These are phyloP conservation scores for Trichodelitschia bisporula DNA, from an alignment of 495 filamentous ascomycete species.

Conservation along the genomic window DNA sequence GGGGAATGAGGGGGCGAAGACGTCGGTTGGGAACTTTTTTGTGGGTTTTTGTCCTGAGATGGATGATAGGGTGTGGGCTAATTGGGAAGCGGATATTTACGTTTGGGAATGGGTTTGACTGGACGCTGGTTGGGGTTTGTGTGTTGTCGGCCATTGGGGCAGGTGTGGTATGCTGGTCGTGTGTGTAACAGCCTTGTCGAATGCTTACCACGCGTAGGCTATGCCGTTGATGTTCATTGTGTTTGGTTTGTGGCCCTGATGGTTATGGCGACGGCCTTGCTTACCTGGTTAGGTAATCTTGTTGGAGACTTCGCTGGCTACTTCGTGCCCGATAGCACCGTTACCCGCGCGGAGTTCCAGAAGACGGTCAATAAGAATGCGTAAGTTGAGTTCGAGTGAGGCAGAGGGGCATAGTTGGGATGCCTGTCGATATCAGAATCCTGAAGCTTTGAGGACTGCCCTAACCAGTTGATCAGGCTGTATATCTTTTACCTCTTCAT, in stretches of 20 bases:
- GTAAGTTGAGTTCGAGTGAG: conserved; percentile 2
- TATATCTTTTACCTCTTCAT: conserved; percentile 39
- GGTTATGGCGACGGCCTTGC: neutral
- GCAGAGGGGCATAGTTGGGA: neutral
- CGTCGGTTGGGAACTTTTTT: too few species aligned
- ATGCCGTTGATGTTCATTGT: conserved; percentile 11
- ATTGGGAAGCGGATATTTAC: conserved; percentile 9
- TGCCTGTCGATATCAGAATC: neutral
- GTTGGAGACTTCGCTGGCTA: conserved; percentile 8
- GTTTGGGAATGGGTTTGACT: conserved; percentile 8
- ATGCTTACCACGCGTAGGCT: conserved; percentile 3
- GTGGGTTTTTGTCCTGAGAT: neutral
- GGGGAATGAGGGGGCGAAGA: too few species aligned
- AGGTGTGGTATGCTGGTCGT: conserved; percentile 6
- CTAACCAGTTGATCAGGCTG: conserved; percentile 10
- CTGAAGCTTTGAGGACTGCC: neutral
- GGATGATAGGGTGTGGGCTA: conserved; percentile 4
- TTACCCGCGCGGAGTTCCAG: conserved; percentile 9
- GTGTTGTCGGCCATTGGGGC: conserved; percentile 9
- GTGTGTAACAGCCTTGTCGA: neutral
- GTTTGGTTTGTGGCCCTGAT: conserved; percentile 4
- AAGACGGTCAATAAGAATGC: conserved; percentile 6
- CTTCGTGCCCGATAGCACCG: conserved; percentile 6
- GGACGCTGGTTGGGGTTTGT: conserved; percentile 4
- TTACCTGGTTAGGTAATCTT: conserved; percentile 5